These are phyloP conservation scores for Wallacemonas sp. DNA, from an alignment of 208 protist species.

Conservation along the genomic window DNA sequence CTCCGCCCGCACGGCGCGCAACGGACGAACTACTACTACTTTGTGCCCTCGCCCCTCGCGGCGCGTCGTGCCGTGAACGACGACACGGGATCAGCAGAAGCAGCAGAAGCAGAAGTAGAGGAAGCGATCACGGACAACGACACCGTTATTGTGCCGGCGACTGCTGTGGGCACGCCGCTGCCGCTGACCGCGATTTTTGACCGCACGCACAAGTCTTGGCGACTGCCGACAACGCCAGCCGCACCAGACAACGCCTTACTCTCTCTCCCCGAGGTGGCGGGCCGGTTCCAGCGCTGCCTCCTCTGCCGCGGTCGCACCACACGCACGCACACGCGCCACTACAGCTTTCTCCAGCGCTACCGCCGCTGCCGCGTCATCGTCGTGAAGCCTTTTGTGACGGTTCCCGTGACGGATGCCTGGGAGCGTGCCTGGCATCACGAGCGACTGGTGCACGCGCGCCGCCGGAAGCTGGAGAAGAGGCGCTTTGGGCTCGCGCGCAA, in stretches of 20 bases:
- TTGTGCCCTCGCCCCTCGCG: constrained; percentile 33
- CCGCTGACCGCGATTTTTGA: constrained; percentile 29
- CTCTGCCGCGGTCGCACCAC: constrained; percentile 32
- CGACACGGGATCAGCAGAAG: too few relatives aligned
- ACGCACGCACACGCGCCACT: constrained; percentile 36
- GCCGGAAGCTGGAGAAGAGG: constrained; percentile 14
- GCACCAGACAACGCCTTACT: neutral
- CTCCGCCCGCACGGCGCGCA: constrained; percentile 42
- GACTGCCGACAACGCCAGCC: neutral
- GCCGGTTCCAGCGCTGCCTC: constrained; percentile 74
- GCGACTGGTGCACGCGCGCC: constrained; percentile 12
- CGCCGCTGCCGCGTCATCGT: constrained; percentile 52
- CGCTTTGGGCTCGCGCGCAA: neutral
- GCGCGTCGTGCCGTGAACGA: too few relatives aligned
- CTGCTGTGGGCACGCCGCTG: constrained; percentile 44
- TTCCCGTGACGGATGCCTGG: constrained; percentile 19
- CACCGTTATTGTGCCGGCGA: neutral
- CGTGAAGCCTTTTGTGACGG: constrained; percentile 47
- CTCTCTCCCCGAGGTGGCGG: constrained; percentile 58
- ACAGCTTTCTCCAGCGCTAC: constrained; percentile 44
- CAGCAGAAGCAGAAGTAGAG: too few relatives aligned
- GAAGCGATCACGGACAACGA: constrained; percentile 15
- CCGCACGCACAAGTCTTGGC: constrained; percentile 15
- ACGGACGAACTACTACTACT: constrained; percentile 81
- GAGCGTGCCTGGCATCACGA: constrained; percentile 48